Evolutionary conservation across 2,329 filamentous ascomycete genomes (phyloP).

Genomic region (Ascochyta viciae-villosae): DNA sequence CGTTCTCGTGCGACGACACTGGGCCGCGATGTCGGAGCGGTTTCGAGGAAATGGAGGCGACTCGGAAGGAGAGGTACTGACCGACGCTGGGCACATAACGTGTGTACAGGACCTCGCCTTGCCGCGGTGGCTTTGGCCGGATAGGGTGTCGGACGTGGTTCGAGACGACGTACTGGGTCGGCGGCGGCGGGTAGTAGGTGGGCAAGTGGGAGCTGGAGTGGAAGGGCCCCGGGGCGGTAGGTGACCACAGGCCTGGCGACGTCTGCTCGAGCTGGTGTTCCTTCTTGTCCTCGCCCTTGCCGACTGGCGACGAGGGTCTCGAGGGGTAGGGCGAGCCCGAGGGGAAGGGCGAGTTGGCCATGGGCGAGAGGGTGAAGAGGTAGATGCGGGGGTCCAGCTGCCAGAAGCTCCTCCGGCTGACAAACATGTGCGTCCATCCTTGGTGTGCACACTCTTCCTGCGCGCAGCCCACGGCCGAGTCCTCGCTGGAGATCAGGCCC

Average conservation of each 20-base stretch:
- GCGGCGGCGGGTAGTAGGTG: slow-evolving; percentile 86
- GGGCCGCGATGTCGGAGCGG: slow-evolving; percentile 71
- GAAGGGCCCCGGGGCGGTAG: slow-evolving; percentile 69
- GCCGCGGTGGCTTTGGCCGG: slow-evolving; percentile 84
- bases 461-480: slow-evolving; percentile 75
- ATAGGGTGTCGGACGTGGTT: slow-evolving; percentile 83
- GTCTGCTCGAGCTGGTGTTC: slow-evolving; percentile 41
- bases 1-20: slow-evolving; percentile 30
- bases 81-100: slow-evolving; percentile 82
- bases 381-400: slow-evolving; percentile 87
- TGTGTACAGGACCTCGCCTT: slow-evolving; percentile 90
- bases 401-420: slow-evolving; percentile 84
- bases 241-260: slow-evolving; percentile 49
- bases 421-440: slow-evolving; percentile 82
- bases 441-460: slow-evolving; percentile 67
- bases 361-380: slow-evolving; percentile 80
- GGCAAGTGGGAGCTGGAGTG: slow-evolving; percentile 84
- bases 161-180: slow-evolving; percentile 80
- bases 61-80: slow-evolving; percentile 88
- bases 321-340: slow-evolving; percentile 59
- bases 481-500: slow-evolving; percentile 79
- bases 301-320: slow-evolving; percentile 58
- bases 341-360: slow-evolving; percentile 57
- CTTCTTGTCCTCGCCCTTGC: slow-evolving; percentile 33
- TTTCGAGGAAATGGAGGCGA: slow-evolving; percentile 73